A percentile compares a stretch with the other conserved stretches of the same genome.
Evolutionary conservation across 2,329 filamentous ascomycete species (phyloP).

Genomic region (Cercospora nicotianae): DNA sequence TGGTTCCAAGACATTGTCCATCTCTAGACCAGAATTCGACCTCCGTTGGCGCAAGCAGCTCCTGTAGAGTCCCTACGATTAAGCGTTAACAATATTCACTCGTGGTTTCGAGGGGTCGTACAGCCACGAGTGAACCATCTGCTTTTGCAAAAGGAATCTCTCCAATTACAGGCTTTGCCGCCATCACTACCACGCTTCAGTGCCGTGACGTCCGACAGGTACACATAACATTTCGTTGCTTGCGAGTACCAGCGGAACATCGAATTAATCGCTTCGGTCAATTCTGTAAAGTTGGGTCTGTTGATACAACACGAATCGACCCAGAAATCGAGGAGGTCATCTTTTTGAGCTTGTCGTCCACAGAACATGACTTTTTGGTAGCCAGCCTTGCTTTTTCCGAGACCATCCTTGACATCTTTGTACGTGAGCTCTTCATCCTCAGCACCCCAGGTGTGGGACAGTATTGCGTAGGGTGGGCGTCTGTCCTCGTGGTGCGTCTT

Average conservation of each 20-base stretch:
- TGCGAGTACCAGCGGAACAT: conserved; percentile 6
- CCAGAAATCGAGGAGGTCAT: conserved; percentile 1
- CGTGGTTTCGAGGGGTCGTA: neutral
- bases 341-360: neutral
- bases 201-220: neutral
- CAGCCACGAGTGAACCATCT: conserved; percentile 12
- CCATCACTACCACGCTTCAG: neutral
- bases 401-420: neutral
- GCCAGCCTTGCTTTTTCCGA: neutral
- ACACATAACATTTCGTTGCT: conserved; percentile 3
- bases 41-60: neutral
- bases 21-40: conserved; percentile 2
- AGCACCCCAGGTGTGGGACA: conserved; percentile 10
- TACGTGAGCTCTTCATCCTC: conserved; percentile 3
- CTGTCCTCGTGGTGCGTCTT: neutral
- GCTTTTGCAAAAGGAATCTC: neutral
- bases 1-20: neutral
- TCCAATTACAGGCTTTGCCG: neutral
- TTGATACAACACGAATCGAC: conserved; percentile 12
- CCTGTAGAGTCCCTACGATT: neutral
- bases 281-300: neutral
- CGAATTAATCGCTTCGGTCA: neutral
- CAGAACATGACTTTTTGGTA: neutral
- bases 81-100: neutral
- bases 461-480: conserved; percentile 1